Conservation (phyloP, 768 basidiomycete species). For the Lactifluus piperatus region DNA sequence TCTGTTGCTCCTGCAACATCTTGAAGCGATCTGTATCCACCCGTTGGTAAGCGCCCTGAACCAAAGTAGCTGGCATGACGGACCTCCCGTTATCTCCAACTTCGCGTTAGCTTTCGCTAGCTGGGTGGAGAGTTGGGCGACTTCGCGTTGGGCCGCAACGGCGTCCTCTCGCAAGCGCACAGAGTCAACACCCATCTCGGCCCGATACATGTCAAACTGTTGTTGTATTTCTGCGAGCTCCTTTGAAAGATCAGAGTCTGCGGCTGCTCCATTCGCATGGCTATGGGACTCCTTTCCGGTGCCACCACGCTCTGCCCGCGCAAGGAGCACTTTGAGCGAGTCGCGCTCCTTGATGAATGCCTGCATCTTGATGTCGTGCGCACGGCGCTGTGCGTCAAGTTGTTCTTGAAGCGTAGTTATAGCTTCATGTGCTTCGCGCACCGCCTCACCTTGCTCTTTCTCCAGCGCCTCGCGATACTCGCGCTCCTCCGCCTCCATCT, state of each 20-base stretch:
- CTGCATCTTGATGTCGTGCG: slow-evolving; percentile 60
- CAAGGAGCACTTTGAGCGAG: slow-evolving; percentile 67
- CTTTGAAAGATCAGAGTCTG: slow-evolving; percentile 35
- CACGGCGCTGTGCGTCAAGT: slow-evolving; percentile 69
- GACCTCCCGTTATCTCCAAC: slow-evolving; percentile 69
- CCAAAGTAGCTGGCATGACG: slow-evolving; percentile 21
- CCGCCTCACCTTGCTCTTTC: slow-evolving; percentile 66
- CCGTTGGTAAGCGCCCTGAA: background rate
- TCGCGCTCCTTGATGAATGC: slow-evolving; percentile 86
- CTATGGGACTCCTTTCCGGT: slow-evolving; percentile 22
- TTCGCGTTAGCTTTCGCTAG: slow-evolving; percentile 82
- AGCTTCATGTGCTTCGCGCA: slow-evolving; percentile 82
- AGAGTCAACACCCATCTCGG: slow-evolving; percentile 75
- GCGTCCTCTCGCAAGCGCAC: slow-evolving; percentile 65
- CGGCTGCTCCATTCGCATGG: slow-evolving; percentile 6
- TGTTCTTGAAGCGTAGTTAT: slow-evolving; percentile 73
- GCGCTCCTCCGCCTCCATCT: slow-evolving; percentile 79
- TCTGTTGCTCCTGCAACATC: slow-evolving; percentile 61
- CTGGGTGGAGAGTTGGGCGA: slow-evolving; percentile 50
- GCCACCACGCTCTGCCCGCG: slow-evolving; percentile 37
- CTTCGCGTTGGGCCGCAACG: slow-evolving; percentile 53
- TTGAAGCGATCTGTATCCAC: slow-evolving; percentile 51
- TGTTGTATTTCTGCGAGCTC: slow-evolving; percentile 66
- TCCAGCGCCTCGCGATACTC: slow-evolving; percentile 65
- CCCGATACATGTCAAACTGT: slow-evolving; percentile 73